Base-by-base conservation (phyloP, 2,329 filamentous ascomycete species). In the Aspergillus ochraceoroseus region DNA sequence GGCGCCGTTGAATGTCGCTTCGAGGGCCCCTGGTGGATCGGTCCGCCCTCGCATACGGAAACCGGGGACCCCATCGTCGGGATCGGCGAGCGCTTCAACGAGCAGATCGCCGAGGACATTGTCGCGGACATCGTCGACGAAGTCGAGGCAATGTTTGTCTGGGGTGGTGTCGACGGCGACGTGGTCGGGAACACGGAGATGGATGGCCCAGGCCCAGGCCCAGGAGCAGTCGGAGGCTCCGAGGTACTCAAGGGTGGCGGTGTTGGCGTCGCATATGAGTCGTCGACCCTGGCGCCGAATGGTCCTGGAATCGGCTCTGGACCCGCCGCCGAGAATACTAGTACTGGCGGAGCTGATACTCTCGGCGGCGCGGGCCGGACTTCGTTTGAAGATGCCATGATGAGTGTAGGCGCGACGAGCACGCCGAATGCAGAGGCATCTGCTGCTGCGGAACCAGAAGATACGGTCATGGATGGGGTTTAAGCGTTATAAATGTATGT, bases 101-200 rank as follows among this genome's bases (percentile, higher is more conserved):
- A 98, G 61, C 90, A 96, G 69, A 89, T 98, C 46, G 88, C 84
- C 9, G 92, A 98, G 67, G 92, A 98, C 57, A 74, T 95, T 15
- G 77, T 95, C 19, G 95, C 88, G 62, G 92, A 98, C 63, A 77
- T 98, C 38, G 75, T 96, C 20, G 92, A 98, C 58, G 92, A 98
- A 66, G 85, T 94, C 33, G 88, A 94, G 42, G 65, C 65, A 7
- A 62, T 65, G 59, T 68, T 92, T 86, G 67, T 94, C 80, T 82
- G 63, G 59, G 62, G 64, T n/a, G 59, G 56, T 18, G 51, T 62
- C 11, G 59, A 65, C 19, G 58, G 58, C 19, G 55, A 60, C 36
- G 48, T 64, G 31, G 57, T 63, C 32, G 51, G 51, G n/a, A 58
- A 56, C 25, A 48, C 50, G 4, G 52, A 52, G 13, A 27, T 57